Evolutionary conservation across 495 filamentous ascomycete species (phyloP).

Genomic region (Patellaria atrata): DNA sequence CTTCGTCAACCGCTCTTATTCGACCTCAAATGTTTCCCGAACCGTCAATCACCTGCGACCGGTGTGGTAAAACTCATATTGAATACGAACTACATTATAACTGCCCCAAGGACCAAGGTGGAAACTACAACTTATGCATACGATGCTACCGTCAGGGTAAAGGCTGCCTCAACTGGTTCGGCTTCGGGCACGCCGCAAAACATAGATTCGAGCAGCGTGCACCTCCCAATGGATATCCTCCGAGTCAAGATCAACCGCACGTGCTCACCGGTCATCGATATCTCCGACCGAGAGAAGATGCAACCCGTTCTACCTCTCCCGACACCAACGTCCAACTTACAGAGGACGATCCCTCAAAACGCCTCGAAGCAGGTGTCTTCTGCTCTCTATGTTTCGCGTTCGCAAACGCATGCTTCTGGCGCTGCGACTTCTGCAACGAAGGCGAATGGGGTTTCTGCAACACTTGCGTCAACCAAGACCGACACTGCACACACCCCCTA

Average conservation of each 20-base stretch:
- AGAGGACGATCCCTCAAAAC: constrained; percentile 49
- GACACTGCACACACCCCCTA: constrained; percentile 62
- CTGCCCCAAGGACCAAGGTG: constrained; percentile 53
- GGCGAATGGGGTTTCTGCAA: constrained; percentile 89
- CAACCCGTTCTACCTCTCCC: not conserved
- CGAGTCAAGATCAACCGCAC: constrained; percentile 40
- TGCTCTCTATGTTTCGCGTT: constrained; percentile 58
- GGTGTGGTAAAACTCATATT: constrained; percentile 51
- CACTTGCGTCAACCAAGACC: constrained; percentile 60
- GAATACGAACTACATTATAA: constrained; percentile 72
- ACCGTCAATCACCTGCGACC: constrained; percentile 55
- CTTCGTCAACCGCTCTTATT: too few relatives aligned
- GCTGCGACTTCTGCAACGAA: constrained; percentile 69
- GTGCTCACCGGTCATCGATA: constrained; percentile 54
- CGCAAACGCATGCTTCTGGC: constrained; percentile 70
- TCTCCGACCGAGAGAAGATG: constrained; percentile 30
- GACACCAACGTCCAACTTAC: constrained; percentile 36
- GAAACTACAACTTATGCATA: constrained; percentile 60
- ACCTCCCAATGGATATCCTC: constrained; percentile 31
- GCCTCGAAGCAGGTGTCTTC: constrained; percentile 69
- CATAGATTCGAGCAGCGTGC: constrained; percentile 37
- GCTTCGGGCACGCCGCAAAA: constrained; percentile 53
- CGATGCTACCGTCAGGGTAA: constrained; percentile 58
- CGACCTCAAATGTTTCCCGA: constrained; percentile 55
- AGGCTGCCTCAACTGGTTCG: constrained; percentile 67